Evolutionary conservation across 768 basidiomycete genomes (phyloP).

Genomic region (Podaxis sp.): DNA sequence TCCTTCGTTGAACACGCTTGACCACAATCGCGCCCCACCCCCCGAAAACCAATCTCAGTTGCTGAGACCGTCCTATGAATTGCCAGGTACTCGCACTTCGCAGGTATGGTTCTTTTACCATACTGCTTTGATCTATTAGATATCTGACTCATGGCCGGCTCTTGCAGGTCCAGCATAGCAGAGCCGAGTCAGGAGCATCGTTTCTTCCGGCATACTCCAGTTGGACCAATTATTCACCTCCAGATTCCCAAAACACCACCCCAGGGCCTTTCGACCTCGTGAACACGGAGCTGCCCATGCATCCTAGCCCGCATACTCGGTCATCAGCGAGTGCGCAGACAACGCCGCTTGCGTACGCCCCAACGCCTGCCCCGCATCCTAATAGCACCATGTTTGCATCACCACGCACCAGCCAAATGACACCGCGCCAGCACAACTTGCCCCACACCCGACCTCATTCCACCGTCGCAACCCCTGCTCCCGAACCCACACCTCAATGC

Average conservation of each 20-base stretch:
- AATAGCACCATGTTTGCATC: too few species aligned
- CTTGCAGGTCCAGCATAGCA: background rate
- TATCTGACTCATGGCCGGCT: background rate
- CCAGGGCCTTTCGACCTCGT: background rate
- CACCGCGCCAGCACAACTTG: too few species aligned
- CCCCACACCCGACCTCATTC: too few species aligned
- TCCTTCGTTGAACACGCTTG: background rate
- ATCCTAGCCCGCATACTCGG: background rate
- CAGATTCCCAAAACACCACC: background rate
- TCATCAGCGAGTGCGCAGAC: background rate
- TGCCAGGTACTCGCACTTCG: background rate
- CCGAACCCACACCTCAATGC: too few species aligned
- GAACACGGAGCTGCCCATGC: background rate
- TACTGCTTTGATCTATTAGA: background rate
- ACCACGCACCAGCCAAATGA: too few species aligned
- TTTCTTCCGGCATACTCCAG: background rate
- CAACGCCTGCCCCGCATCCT: too few species aligned
- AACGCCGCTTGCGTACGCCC: background rate
- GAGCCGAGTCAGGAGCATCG: background rate
- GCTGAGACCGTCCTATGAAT: background rate
- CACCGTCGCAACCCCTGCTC: too few species aligned
- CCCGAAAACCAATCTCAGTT: background rate
- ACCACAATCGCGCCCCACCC: background rate
- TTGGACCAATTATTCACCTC: background rate
- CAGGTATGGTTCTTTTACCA: background rate